Evolutionary conservation across 148 eudicot genomes (phyloP).

Genomic region (Cornus controversa): DNA sequence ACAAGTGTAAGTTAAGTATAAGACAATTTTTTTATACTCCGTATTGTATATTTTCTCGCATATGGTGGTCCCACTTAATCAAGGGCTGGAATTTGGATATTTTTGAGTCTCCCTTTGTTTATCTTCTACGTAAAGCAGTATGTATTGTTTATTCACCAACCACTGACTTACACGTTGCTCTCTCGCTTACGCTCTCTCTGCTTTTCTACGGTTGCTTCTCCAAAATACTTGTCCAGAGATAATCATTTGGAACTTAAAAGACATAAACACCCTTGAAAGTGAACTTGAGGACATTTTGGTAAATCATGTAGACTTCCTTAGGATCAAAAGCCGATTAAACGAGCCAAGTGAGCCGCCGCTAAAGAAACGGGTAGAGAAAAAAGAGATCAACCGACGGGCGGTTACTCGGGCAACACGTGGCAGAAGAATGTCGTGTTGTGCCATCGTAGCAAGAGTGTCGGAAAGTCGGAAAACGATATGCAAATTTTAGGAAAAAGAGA

Average conservation of each 20-base stretch:
- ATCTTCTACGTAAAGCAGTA: conserved; percentile 30
- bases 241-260: conserved; percentile 16
- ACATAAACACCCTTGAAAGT: conserved; percentile 1
- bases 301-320: background rate
- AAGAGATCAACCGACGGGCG: background rate
- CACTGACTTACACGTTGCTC: conserved; percentile 2
- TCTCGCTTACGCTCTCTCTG: conserved; percentile 7
- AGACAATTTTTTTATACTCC: too few relatives aligned
- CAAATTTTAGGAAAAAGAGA: too few relatives aligned
- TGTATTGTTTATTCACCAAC: background rate
- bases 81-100: background rate
- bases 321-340: background rate
- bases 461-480: background rate
- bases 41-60: too few relatives aligned
- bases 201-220: conserved; percentile 22
- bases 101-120: conserved; percentile 11
- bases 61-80: background rate
- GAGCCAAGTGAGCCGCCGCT: background rate
- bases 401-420: background rate
- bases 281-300: background rate
- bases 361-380: background rate
- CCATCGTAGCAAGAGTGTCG: background rate
- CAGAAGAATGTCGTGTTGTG: background rate
- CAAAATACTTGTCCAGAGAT: conserved; percentile 25
- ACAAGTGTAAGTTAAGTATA: too few relatives aligned